phyloP scores from a whole-genome alignment of 495 filamentous ascomycete genomes.

The Aspergillus ostianus region DNA sequence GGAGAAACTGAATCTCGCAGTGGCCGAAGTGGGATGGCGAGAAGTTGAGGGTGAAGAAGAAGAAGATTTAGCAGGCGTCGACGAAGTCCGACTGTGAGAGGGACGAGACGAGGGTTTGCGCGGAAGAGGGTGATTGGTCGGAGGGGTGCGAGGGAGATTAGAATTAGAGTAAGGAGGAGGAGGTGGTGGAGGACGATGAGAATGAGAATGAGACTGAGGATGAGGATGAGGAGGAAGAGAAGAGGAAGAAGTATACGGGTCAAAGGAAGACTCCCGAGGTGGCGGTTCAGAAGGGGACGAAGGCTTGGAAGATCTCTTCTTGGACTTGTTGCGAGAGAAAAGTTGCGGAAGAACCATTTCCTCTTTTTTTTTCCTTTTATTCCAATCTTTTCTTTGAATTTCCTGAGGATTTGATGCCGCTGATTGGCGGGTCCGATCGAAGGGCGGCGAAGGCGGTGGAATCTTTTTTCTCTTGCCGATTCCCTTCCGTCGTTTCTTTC shows the following conservation, averaged over 20 bases:
- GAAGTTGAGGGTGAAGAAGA: constrained; percentile 13
- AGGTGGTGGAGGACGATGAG: constrained; percentile 10
- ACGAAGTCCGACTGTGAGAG: constrained; percentile 22
- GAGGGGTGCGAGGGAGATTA: constrained; percentile 17
- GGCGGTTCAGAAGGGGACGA: constrained; percentile 23
- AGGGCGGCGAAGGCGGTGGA: constrained; percentile 51
- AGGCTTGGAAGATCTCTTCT: constrained; percentile 23
- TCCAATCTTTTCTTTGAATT: background rate
- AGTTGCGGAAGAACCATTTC: constrained; percentile 36
- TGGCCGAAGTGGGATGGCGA: constrained; percentile 11
- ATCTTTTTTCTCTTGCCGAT: constrained; percentile 8
- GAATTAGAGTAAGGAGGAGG: constrained; percentile 1
- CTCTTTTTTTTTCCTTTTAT: background rate
- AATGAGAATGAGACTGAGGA: constrained; percentile 10
- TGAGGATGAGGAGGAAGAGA: constrained; percentile 12
- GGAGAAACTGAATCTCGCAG: constrained; percentile 4
- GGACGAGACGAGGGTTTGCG: constrained; percentile 18
- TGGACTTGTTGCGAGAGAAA: constrained; percentile 36
- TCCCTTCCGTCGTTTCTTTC: background rate
- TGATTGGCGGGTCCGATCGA: constrained; percentile 35
- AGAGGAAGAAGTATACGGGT: constrained; percentile 16
- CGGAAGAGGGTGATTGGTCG: constrained; percentile 20
- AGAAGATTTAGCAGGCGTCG: constrained; percentile 22
- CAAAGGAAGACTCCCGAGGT: constrained; percentile 10
- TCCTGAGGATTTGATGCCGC: constrained; percentile 6